Evolutionary conservation across 345 rosid genomes (phyloP).

Genomic region (Salix udensis): DNA sequence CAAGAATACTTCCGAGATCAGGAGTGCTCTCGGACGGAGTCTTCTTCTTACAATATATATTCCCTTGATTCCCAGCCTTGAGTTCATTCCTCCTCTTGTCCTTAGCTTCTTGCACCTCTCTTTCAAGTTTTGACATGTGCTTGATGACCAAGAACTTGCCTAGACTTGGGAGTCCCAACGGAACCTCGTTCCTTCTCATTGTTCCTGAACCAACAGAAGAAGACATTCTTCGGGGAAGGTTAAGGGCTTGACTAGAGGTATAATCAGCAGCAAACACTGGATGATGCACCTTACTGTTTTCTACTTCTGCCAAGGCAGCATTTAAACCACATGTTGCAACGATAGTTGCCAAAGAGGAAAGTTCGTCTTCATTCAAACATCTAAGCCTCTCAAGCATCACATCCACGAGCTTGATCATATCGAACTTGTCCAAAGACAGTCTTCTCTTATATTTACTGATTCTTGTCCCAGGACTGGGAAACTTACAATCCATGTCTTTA

Average conservation of each 20-base stretch:
- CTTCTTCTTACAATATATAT: neutral
- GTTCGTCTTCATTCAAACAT: slow-evolving; percentile 75
- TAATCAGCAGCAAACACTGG: slow-evolving; percentile 24
- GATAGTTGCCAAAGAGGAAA: slow-evolving; percentile 82
- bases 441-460: slow-evolving; percentile 53
- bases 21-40: slow-evolving; percentile 29
- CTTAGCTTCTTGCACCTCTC: slow-evolving; percentile 80
- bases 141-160: slow-evolving; percentile 84
- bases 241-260: slow-evolving; percentile 27
- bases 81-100: slow-evolving; percentile 33
- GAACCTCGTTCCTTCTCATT: slow-evolving; percentile 29
- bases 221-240: slow-evolving; percentile 39
- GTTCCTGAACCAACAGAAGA: slow-evolving; percentile 41
- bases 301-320: slow-evolving; percentile 78
- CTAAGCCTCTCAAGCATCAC: slow-evolving; percentile 84
- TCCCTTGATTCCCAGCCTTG: slow-evolving; percentile 16
- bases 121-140: slow-evolving; percentile 74
- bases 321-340: slow-evolving; percentile 94
- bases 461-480: slow-evolving; percentile 31
- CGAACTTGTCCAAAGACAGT: slow-evolving; percentile 54
- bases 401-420: slow-evolving; percentile 48
- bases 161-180: slow-evolving; percentile 59
- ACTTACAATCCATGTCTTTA: slow-evolving; percentile 26
- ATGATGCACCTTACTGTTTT: slow-evolving; percentile 36
- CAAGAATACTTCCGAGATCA: slow-evolving; percentile 54